A percentile compares a stretch with the other conserved stretches of the same genome.
Conservation (phyloP, 1,284 basidiomycete species). For the Leccinum proliferum region DNA sequence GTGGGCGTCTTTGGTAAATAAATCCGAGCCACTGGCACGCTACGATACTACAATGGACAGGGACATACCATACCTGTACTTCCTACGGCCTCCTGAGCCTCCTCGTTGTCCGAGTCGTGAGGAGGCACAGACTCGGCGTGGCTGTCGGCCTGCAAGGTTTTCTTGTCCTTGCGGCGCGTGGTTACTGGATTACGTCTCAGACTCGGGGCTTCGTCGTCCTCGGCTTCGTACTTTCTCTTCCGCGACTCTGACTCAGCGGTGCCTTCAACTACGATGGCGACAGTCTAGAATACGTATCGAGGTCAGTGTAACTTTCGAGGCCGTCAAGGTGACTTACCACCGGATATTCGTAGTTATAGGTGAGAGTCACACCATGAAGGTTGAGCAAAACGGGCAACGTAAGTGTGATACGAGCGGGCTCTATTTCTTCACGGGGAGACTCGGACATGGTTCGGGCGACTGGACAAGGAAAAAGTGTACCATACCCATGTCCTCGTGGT, state of each 20-base stretch:
- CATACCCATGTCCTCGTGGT: no score
- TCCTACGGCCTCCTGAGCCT: background rate
- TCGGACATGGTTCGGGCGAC: background rate
- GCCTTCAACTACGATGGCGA: background rate
- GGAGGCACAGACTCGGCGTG: background rate
- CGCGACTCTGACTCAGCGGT: background rate
- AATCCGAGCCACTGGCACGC: no score
- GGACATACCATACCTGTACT: background rate
- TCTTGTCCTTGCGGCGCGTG: background rate
- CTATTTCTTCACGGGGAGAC: background rate
- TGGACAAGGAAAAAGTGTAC: no score
- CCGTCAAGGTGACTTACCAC: background rate
- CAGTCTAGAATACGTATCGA: background rate
- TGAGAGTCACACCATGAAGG: background rate
- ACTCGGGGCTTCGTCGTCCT: background rate
- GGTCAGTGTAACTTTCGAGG: background rate
- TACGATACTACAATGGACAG: background rate
- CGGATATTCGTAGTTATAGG: background rate
- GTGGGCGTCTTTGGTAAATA: background rate
- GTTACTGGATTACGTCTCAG: background rate
- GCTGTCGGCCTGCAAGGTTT: background rate
- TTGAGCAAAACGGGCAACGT: background rate
- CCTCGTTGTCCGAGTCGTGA: background rate
- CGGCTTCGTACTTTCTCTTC: background rate
- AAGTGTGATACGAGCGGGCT: background rate